Evolutionary conservation across 108 stramenopile species (phyloP).

Genomic region (Schizochytrium sp.): DNA sequence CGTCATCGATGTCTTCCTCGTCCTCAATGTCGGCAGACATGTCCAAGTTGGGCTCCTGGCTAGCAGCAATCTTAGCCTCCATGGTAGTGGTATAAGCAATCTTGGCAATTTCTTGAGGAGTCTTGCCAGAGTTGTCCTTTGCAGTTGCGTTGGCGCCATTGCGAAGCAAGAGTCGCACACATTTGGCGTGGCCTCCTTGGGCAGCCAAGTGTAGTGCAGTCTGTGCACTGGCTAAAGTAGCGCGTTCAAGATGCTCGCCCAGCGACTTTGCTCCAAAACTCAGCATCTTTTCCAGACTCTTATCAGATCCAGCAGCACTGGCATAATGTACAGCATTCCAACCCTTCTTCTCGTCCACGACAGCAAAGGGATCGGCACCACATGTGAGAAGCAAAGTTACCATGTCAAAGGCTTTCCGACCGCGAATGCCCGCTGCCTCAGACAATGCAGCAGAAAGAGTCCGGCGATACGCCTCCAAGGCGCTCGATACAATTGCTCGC

Average conservation of each 20-base stretch:
- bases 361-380: slow-evolving; percentile 35
- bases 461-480: slow-evolving; percentile 33
- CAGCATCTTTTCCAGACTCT: slow-evolving; percentile 47
- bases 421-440: slow-evolving; percentile 39
- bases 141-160: slow-evolving; percentile 5
- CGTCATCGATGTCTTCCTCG: too few species aligned
- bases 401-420: slow-evolving; percentile 6
- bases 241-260: slow-evolving; percentile 3
- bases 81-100: background rate
- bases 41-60: too few species aligned
- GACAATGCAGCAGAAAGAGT: slow-evolving; percentile 36
- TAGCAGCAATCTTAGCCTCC: background rate
- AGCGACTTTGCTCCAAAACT: slow-evolving; percentile 4
- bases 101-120: background rate
- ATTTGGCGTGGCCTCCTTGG: slow-evolving; percentile 1
- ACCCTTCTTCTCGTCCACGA: background rate
- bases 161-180: slow-evolving; percentile 46
- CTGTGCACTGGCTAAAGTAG: background rate
- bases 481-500: slow-evolving; percentile 29
- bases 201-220: slow-evolving; percentile 58
- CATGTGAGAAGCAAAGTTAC: slow-evolving; percentile 38
- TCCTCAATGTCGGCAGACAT: too few species aligned
- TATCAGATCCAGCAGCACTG: background rate
- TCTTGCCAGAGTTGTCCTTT: background rate
- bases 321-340: slow-evolving; percentile 48